Conservation (phyloP, 257 asterid species). For the Penstemon barbatus region DNA sequence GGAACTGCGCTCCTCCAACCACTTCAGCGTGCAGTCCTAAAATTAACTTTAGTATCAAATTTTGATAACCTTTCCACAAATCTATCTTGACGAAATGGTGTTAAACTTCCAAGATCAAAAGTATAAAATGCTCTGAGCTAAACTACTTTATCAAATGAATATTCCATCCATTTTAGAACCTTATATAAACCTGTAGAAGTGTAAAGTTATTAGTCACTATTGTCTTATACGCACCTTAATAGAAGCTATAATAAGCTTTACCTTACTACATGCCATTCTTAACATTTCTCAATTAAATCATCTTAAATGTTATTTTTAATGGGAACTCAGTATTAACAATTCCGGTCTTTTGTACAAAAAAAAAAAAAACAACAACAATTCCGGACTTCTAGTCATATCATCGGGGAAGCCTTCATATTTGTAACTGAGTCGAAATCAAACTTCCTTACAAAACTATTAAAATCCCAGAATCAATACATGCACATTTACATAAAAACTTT, state of each 20-base stretch:
- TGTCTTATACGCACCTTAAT: too few relatives aligned
- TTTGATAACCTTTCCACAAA: background rate
- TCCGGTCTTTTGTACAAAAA: too few relatives aligned
- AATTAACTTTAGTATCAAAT: background rate
- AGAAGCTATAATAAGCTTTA: too few relatives aligned
- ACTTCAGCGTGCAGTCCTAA: background rate
- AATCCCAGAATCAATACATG: slow-evolving; percentile 10
- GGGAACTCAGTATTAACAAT: background rate
- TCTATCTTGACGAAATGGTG: background rate
- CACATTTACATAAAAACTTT: slow-evolving; percentile 3
- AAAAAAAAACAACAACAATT: too few relatives aligned
- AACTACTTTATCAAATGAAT: background rate
- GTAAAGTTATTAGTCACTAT: too few relatives aligned
- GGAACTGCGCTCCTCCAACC: too few relatives aligned
- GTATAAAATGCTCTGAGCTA: background rate
- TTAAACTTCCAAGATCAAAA: background rate
- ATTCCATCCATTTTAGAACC: background rate
- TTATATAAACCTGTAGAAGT: too few relatives aligned
- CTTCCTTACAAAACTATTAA: slow-evolving; percentile 9
- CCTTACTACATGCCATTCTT: too few relatives aligned
- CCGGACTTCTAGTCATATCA: background rate
- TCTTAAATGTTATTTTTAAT: background rate
- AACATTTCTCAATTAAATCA: background rate
- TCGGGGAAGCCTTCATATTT: slow-evolving; percentile 8
- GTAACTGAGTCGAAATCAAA: slow-evolving; percentile 18